These are phyloP conservation scores for Musa itinerans DNA, from an alignment of 176 grass and related monocot genomes.

Conservation along the genomic window DNA sequence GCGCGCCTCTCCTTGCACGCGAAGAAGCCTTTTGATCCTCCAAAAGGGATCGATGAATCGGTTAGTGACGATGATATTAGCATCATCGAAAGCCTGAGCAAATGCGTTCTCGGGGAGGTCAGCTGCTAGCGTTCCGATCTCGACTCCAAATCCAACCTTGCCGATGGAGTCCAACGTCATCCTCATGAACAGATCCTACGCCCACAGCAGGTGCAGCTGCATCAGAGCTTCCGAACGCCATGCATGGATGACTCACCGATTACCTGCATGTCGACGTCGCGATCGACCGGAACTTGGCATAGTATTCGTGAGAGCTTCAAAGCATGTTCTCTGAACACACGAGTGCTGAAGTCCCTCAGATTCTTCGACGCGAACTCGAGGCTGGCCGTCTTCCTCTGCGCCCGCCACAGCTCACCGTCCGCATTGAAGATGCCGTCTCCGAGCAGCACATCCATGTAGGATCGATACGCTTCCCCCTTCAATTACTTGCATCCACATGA, in stretches of 20 bases:
- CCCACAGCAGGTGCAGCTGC: too few relatives aligned
- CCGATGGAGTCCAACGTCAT: conserved; percentile 93
- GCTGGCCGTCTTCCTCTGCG: conserved; percentile 90
- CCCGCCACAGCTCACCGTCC: conserved; percentile 81
- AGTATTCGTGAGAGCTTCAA: conserved; percentile 77
- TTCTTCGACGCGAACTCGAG: conserved; percentile 94
- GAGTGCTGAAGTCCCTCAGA: conserved; percentile 71
- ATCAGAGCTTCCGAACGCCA: too few relatives aligned
- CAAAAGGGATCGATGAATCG: conserved; percentile 84
- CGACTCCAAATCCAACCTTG: conserved; percentile 78
- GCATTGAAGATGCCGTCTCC: conserved; percentile 93
- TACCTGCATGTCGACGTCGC: conserved; percentile 71
- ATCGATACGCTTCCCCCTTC: conserved; percentile 60
- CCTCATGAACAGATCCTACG: conserved; percentile 82
- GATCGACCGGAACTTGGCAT: conserved; percentile 35
- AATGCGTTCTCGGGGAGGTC: conserved; percentile 79
- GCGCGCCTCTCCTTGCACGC: conserved; percentile 62
- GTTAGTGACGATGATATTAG: conserved; percentile 75
- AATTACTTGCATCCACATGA: conserved; percentile 8
- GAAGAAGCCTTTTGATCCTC: conserved; percentile 64
- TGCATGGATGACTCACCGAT: not conserved
- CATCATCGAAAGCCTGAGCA: conserved; percentile 67
- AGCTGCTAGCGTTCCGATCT: conserved; percentile 74
- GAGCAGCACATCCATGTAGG: conserved; percentile 85
- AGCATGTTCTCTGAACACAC: conserved; percentile 78